These are phyloP conservation scores for Entelexis paramagnoliae DNA, from an alignment of 1,139 yeast species.

Conservation along the genomic window DNA sequence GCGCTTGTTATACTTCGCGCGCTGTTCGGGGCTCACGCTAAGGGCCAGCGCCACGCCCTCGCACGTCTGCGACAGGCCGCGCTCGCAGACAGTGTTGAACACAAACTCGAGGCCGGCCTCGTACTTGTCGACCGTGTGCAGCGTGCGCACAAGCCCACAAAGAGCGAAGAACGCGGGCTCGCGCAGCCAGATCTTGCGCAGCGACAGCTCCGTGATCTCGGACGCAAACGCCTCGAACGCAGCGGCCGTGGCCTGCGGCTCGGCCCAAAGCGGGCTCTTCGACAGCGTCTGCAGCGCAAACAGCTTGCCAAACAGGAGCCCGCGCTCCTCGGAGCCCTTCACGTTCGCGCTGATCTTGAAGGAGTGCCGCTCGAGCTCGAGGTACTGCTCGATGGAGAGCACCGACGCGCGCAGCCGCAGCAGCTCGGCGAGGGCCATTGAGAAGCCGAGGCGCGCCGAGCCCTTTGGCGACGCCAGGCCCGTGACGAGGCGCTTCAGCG, in stretches of 20 bases:
- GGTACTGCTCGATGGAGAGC: conserved; percentile 36
- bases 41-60: conserved; percentile 76
- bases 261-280: conserved; percentile 44
- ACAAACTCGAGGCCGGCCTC: conserved; percentile 31
- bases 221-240: conserved; percentile 37
- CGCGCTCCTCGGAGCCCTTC: conserved; percentile 76
- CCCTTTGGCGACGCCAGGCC: conserved; percentile 79
- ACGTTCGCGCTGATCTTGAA: conserved; percentile 39
- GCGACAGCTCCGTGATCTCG: conserved; percentile 48
- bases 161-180: conserved; percentile 71
- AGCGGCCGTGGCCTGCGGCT: conserved; percentile 24
- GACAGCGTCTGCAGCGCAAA: conserved; percentile 75
- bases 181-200: conserved; percentile 70
- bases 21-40: conserved; percentile 35
- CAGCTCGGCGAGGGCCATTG: conserved; percentile 77
- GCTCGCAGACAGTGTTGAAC: conserved; percentile 41
- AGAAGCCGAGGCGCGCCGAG: conserved; percentile 77
- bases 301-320: conserved; percentile 67
- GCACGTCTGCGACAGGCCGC: conserved; percentile 51
- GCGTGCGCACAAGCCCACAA: conserved; percentile 40
- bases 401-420: conserved; percentile 38
- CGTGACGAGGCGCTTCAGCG: conserved; percentile 61
- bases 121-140: conserved; percentile 27
- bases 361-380: conserved; percentile 38
- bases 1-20: conserved; percentile 26